Base-by-base conservation (phyloP, 805 yeast genomes). In the Naumovozyma baii region DNA sequence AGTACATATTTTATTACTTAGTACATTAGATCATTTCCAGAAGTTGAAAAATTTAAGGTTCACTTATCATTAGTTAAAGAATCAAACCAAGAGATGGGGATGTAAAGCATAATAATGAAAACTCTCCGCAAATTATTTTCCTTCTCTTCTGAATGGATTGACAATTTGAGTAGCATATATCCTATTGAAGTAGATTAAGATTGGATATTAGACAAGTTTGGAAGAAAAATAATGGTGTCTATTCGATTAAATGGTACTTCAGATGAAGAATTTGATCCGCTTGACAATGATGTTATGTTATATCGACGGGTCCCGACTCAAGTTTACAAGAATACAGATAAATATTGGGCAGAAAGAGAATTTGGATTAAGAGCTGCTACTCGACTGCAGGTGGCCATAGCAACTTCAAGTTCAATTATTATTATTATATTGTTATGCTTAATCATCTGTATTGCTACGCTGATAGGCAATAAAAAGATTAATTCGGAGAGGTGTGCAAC, bases 1-100 rank as follows among this genome's bases (percentile, higher is more conserved):
- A 61, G 69, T 39, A 73, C 83, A 1, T 80, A 82, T 50, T 85
- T 86, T 52, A 59, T 83, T 39, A 78, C 90, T 8, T 85, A 95
- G 95, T 85, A 67, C 61, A 69, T 88, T 2, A 68, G 72, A 36
- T 78, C 63, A 55, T 85, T 83, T 51, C 44, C 36, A 19, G 47
- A 56, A 33, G 81, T 74, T 20, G 64, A 73, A 35, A 72, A 75
- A 20, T 85, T 83, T 5, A 73, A 72, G 47, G 46, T 83, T 26
- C 90, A 82, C 56, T 67, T 78, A 43, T 75, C 80, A 2, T 75
- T 72, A 47, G 70, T 82, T 29, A 85, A 79, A 50, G 54, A 68
- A 14, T 52, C 65, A 1, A 55, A 55, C 25, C 55, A 55, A 25
- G 75, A 72, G 10, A 73, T 74, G 58, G 87, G 26, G 7, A 22